phyloP scores from a whole-genome alignment of 1,284 basidiomycete genomes.

The Pseudozyma tsukubaensis region DNA sequence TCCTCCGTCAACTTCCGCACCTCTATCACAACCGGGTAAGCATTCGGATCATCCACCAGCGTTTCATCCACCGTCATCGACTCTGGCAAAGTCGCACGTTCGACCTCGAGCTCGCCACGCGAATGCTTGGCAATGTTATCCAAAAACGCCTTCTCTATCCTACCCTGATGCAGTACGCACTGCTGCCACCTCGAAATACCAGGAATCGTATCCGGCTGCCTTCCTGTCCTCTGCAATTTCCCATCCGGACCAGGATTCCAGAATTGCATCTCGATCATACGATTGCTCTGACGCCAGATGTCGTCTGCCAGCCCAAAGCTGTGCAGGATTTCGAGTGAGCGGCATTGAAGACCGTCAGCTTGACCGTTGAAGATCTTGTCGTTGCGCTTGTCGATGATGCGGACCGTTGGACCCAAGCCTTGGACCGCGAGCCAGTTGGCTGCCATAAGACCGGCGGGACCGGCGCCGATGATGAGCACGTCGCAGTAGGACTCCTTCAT shows the following conservation, averaged over 20 bases:
- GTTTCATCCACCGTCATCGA: slow-evolving; percentile 23
- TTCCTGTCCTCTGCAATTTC: slow-evolving; percentile 21
- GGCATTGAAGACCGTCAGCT: slow-evolving; percentile 43
- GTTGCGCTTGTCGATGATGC: slow-evolving; percentile 44
- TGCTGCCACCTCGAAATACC: slow-evolving; percentile 43
- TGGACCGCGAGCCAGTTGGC: slow-evolving; percentile 38
- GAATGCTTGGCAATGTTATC: slow-evolving; percentile 32
- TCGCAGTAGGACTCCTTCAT: slow-evolving; percentile 67
- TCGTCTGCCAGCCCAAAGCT: slow-evolving; percentile 33
- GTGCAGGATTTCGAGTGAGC: slow-evolving; percentile 38
- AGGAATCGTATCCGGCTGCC: slow-evolving; percentile 35
- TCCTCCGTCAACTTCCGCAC: slow-evolving; percentile 30
- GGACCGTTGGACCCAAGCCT: slow-evolving; percentile 28
- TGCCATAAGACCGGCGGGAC: slow-evolving; percentile 38
- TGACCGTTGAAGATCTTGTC: slow-evolving; percentile 43
- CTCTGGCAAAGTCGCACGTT: slow-evolving; percentile 30
- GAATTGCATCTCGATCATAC: slow-evolving; percentile 41
- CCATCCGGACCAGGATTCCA: slow-evolving; percentile 44
- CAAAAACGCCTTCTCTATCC: slow-evolving; percentile 35
- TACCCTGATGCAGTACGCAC: slow-evolving; percentile 39
- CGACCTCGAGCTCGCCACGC: slow-evolving; percentile 21
- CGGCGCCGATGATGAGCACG: slow-evolving; percentile 72
- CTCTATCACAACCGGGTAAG: slow-evolving; percentile 24
- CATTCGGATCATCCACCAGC: slow-evolving; percentile 15
- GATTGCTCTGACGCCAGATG: slow-evolving; percentile 38